Evolutionary conservation across 2,329 filamentous ascomycete genomes (phyloP).

Genomic region (Claviceps sp.): DNA sequence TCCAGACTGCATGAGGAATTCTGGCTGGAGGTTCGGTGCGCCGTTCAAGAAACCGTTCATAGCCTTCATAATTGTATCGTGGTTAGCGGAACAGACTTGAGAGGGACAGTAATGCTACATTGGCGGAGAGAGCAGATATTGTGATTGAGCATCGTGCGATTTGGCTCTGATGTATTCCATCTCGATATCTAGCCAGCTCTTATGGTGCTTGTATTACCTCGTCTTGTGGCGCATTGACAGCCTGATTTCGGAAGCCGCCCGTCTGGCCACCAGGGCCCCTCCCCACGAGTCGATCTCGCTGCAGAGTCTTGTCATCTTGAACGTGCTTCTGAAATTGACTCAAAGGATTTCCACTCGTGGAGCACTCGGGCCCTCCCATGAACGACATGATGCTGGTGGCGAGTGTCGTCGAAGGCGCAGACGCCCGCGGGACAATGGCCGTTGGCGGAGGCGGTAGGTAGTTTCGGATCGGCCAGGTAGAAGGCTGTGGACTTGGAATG

Average conservation of each 20-base stretch:
- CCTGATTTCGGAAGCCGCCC: slow-evolving; percentile 64
- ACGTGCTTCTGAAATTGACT: slow-evolving; percentile 97
- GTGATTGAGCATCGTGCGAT: too few relatives aligned
- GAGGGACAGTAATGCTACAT: not conserved
- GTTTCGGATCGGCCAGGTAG: too few relatives aligned
- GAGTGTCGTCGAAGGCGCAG: not conserved
- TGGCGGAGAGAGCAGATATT: not conserved
- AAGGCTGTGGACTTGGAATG: not conserved
- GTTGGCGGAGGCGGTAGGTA: too few relatives aligned
- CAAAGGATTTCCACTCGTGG: slow-evolving; percentile 86
- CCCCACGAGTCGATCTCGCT: slow-evolving; percentile 77
- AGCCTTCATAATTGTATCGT: slow-evolving; percentile 43
- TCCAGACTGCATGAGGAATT: slow-evolving; percentile 37
- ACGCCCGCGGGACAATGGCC: not conserved
- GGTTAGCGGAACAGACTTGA: not conserved
- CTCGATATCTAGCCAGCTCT: too few relatives aligned
- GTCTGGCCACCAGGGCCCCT: slow-evolving; percentile 56
- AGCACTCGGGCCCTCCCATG: slow-evolving; percentile 89
- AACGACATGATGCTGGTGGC: slow-evolving; percentile 61
- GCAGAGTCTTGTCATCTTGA: slow-evolving; percentile 87
- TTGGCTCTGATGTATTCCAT: too few relatives aligned
- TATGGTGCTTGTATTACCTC: slow-evolving; percentile 33
- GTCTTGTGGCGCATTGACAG: slow-evolving; percentile 58
- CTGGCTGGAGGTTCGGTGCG: slow-evolving; percentile 43
- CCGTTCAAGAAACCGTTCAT: slow-evolving; percentile 89